A percentile compares a stretch with the other conserved stretches of the same genome.
Conservation (phyloP, 2,329 filamentous ascomycete species). For the Pyrenophora teres region DNA sequence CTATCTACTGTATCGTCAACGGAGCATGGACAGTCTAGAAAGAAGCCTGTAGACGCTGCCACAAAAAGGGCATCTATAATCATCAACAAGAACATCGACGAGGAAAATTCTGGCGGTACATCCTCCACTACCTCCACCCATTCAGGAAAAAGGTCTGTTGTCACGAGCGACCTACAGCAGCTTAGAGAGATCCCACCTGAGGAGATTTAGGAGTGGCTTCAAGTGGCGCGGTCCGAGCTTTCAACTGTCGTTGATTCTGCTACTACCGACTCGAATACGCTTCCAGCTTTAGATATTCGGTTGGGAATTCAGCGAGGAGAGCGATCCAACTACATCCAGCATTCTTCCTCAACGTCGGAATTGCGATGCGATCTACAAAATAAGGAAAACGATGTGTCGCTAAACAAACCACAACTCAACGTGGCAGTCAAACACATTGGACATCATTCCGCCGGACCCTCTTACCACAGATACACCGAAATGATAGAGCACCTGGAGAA, state of each 20-base stretch:
- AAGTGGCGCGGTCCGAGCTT: conserved; percentile 3
- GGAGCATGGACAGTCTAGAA: background rate
- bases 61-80: background rate
- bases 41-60: background rate
- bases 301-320: too few relatives aligned
- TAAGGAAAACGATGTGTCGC: too few relatives aligned
- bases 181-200: background rate
- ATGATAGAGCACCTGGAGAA: background rate
- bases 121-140: background rate
- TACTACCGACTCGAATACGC: background rate
- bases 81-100: background rate
- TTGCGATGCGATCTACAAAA: too few relatives aligned
- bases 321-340: too few relatives aligned
- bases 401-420: too few relatives aligned
- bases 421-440: too few relatives aligned
- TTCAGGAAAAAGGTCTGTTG: background rate
- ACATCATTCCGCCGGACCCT: too few relatives aligned
- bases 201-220: conserved; percentile 5
- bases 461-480: background rate
- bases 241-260: background rate
- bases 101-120: background rate
- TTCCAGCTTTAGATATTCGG: background rate
- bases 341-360: too few relatives aligned
- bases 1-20: background rate
- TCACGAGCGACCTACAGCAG: background rate